Evolutionary conservation across 305 asterid species (phyloP).

Genomic region (Fraxinus nigra): DNA sequence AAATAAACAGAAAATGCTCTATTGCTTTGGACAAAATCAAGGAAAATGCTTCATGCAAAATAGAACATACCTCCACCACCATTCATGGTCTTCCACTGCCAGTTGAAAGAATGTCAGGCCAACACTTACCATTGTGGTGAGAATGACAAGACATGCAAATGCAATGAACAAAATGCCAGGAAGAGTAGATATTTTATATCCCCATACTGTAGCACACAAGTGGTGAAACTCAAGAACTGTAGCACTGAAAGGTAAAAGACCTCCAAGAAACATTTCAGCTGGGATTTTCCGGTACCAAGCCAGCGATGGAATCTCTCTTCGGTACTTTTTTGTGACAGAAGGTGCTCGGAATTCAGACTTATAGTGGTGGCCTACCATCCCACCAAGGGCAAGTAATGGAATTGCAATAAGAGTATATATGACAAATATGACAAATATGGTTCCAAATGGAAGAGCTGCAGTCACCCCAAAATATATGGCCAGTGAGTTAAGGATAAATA

Average conservation of each 20-base stretch:
- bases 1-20: background rate
- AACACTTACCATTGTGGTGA: slow-evolving; percentile 59
- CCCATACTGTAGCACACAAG: slow-evolving; percentile 75
- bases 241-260: slow-evolving; percentile 81
- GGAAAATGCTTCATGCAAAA: background rate
- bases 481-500: slow-evolving; percentile 53
- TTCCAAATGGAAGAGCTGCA: slow-evolving; percentile 70
- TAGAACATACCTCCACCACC: slow-evolving; percentile 85
- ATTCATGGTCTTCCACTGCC: slow-evolving; percentile 67
- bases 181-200: slow-evolving; percentile 59
- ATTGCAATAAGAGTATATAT: slow-evolving; percentile 49
- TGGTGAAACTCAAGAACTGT: slow-evolving; percentile 68
- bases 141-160: slow-evolving; percentile 54
- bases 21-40: background rate
- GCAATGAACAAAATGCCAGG: slow-evolving; percentile 54
- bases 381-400: slow-evolving; percentile 66
- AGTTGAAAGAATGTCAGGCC: slow-evolving; percentile 81
- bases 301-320: slow-evolving; percentile 53
- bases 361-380: slow-evolving; percentile 52
- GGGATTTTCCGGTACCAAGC: slow-evolving; percentile 69
- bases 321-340: slow-evolving; percentile 42
- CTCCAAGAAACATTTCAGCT: slow-evolving; percentile 76
- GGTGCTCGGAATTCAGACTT: slow-evolving; percentile 49
- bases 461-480: slow-evolving; percentile 56
- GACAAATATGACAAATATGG: slow-evolving; percentile 48